Evolutionary conservation across 163 green algal species (phyloP).

Genomic region (Volvox carteri): DNA sequence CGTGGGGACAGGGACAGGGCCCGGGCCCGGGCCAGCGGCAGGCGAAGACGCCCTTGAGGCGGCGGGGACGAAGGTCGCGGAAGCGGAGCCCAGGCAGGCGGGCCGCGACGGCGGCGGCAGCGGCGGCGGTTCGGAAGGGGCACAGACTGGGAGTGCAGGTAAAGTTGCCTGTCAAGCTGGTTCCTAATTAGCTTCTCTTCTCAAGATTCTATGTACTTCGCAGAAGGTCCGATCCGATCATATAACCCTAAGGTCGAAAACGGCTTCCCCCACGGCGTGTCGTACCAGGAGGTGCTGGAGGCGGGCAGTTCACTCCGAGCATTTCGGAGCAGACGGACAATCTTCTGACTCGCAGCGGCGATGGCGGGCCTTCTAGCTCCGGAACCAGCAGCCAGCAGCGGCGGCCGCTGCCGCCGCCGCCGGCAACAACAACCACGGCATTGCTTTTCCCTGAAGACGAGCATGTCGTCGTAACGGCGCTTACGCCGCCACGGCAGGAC

Average conservation of each 20-base stretch:
- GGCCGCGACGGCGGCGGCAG: not conserved
- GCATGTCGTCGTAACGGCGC: slow-evolving; percentile 39
- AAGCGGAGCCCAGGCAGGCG: not conserved
- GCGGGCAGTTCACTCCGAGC: not conserved
- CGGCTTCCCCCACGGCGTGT: no score
- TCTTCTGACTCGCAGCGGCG: not conserved
- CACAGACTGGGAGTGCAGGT: no score
- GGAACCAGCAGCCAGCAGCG: not conserved
- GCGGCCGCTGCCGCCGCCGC: not conserved
- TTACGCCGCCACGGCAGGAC: slow-evolving; percentile 10
- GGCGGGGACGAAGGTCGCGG: not conserved
- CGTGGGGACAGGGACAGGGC: no score
- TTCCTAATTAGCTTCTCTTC: no score
- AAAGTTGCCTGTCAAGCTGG: no score
- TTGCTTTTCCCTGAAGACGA: not conserved
- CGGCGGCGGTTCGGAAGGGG: no score
- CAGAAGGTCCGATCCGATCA: no score
- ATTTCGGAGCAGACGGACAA: not conserved
- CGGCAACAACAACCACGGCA: not conserved
- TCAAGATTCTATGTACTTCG: no score
- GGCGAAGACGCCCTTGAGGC: not conserved
- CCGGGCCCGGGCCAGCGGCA: no score
- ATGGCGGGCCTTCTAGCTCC: not conserved
- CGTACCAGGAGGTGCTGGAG: no score
- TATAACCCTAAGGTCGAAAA: no score